A percentile compares a stretch with the other conserved stretches of the same genome.
Conservation (phyloP, 2,329 filamentous ascomycete species). For the Pyrenophora graminea region DNA sequence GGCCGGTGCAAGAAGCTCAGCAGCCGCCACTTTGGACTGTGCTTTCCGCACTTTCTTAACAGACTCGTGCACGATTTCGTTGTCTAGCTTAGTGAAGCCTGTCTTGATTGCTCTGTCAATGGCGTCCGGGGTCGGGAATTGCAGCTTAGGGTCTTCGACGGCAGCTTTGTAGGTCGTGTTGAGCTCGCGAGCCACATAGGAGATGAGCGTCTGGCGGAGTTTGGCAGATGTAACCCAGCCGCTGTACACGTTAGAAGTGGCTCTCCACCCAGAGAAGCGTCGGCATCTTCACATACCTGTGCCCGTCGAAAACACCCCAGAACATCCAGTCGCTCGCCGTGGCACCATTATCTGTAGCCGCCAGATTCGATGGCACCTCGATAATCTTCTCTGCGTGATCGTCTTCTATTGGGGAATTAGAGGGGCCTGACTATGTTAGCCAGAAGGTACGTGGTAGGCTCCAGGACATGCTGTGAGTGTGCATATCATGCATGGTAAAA, state of each 20-base stretch:
- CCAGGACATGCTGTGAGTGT: neutral
- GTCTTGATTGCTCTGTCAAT: conserved; percentile 91
- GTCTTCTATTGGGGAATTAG: conserved; percentile 95
- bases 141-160: conserved; percentile 58
- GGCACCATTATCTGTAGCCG: conserved; percentile 59
- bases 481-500: too few relatives aligned
- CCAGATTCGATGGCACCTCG: conserved; percentile 71
- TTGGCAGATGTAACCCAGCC: conserved; percentile 99
- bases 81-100: conserved; percentile 83
- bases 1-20: conserved; percentile 88
- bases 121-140: conserved; percentile 74
- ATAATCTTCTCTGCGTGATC: conserved; percentile 99
- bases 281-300: conserved; percentile 65
- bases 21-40: conserved; percentile 86
- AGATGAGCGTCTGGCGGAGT: conserved; percentile 87
- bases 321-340: conserved; percentile 94
- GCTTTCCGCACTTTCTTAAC: conserved; percentile 89
- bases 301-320: conserved; percentile 98
- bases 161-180: conserved; percentile 88
- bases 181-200: conserved; percentile 87
- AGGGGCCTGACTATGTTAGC: neutral
- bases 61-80: conserved; percentile 93
- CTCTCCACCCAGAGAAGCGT: neutral
- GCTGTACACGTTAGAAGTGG: conserved; percentile 51
- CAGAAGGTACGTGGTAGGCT: neutral